These are phyloP conservation scores for Fraxinus cuspidata DNA, from an alignment of 257 asterid species.

Conservation along the genomic window DNA sequence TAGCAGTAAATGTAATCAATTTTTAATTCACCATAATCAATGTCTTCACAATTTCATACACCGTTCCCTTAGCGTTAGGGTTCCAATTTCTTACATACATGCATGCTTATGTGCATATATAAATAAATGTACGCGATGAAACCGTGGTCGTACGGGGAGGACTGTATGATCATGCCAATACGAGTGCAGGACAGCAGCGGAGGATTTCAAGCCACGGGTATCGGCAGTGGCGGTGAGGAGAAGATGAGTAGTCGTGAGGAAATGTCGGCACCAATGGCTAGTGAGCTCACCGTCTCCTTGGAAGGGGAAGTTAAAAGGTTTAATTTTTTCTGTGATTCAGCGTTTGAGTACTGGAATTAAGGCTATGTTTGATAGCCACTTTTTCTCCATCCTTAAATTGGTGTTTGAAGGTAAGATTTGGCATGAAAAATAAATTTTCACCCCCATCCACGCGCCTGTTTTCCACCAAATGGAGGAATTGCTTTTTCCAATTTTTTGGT, in stretches of 20 bases:
- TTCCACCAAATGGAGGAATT: too few species aligned
- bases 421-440: too few species aligned
- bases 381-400: too few species aligned
- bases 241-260: slow-evolving; percentile 37
- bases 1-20: neutral
- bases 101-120: neutral
- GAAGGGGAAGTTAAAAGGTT: slow-evolving; percentile 71
- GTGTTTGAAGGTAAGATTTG: too few species aligned
- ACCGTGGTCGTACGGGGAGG: slow-evolving; percentile 23
- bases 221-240: slow-evolving; percentile 25
- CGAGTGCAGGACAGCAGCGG: slow-evolving; percentile 44
- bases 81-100: slow-evolving; percentile 10
- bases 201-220: slow-evolving; percentile 45
- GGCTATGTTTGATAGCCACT: too few species aligned
- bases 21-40: slow-evolving; percentile 12
- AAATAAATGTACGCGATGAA: slow-evolving; percentile 28
- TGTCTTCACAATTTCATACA: neutral
- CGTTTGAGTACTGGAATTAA: slow-evolving; percentile 1
- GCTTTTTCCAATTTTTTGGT: too few species aligned
- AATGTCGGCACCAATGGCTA: slow-evolving; percentile 33
- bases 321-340: neutral
- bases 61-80: slow-evolving; percentile 26
- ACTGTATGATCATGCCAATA: slow-evolving; percentile 32
- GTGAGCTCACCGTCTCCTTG: slow-evolving; percentile 62
- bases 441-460: too few species aligned